These are phyloP conservation scores for Auricularia sp. DNA, from an alignment of 768 basidiomycete species.

Conservation along the genomic window DNA sequence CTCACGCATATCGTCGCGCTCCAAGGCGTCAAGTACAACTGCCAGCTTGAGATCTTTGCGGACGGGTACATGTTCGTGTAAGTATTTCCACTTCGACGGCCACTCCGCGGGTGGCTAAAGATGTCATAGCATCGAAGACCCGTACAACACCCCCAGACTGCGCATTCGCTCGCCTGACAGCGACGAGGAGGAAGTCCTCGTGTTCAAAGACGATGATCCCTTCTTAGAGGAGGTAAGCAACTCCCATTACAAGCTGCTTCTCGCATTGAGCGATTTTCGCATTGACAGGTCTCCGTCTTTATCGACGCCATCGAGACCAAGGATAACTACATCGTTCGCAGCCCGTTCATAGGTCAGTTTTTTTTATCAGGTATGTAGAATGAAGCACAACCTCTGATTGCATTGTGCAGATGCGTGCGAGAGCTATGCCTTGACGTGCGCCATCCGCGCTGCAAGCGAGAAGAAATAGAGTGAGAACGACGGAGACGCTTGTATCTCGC, in stretches of 20 bases:
- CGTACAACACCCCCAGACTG: conserved; percentile 85
- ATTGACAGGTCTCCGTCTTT: conserved; percentile 54
- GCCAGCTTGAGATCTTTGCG: conserved; percentile 87
- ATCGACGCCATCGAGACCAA: conserved; percentile 86
- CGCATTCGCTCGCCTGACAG: conserved; percentile 77
- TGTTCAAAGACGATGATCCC: conserved; percentile 77
- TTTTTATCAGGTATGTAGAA: conserved; percentile 2
- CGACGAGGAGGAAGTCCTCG: conserved; percentile 58
- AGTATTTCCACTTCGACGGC: conserved; percentile 11
- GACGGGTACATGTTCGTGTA: conserved; percentile 86
- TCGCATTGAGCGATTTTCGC: background rate
- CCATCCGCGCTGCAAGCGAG: conserved; percentile 74
- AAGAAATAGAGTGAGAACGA: background rate
- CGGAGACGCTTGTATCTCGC: too few species aligned
- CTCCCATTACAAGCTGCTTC: background rate
- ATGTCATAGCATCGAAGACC: conserved; percentile 65
- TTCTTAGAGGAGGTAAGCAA: conserved; percentile 74
- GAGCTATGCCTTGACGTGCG: conserved; percentile 90
- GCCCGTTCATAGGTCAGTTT: conserved; percentile 63
- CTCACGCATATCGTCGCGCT: conserved; percentile 86
- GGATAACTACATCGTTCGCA: conserved; percentile 78
- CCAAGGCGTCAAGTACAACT: conserved; percentile 88
- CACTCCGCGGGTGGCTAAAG: background rate
- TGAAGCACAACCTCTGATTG: conserved; percentile 2
- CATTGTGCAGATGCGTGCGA: conserved; percentile 58